These are phyloP conservation scores for Quercus phellos DNA, from an alignment of 331 rosid genomes.

Conservation along the genomic window DNA sequence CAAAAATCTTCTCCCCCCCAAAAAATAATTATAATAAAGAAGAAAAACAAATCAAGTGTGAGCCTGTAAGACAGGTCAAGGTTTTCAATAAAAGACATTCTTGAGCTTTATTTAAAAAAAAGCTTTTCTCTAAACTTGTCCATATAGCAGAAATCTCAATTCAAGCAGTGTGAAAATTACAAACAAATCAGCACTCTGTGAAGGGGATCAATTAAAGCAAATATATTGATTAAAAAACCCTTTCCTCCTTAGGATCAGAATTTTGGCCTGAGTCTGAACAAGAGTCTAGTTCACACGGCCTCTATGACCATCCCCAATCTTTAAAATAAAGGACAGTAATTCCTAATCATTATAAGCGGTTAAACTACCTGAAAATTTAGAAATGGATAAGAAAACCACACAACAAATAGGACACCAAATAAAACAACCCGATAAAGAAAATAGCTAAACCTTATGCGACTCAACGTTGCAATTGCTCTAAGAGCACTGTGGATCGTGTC, in stretches of 20 bases:
- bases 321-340: too few relatives aligned
- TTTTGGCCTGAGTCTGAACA: background rate
- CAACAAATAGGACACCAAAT: too few relatives aligned
- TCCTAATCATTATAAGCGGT: too few relatives aligned
- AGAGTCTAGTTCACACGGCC: background rate
- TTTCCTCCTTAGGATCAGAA: background rate
- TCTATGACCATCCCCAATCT: too few relatives aligned
- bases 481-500: constrained; percentile 99
- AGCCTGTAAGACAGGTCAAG: too few relatives aligned
- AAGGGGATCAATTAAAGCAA: too few relatives aligned
- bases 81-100: background rate
- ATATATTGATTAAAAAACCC: background rate
- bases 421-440: too few relatives aligned
- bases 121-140: background rate
- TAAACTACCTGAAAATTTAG: too few relatives aligned
- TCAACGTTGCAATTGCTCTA: constrained; percentile 82
- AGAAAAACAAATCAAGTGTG: too few relatives aligned
- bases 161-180: background rate
- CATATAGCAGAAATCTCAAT: background rate
- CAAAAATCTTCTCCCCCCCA: too few relatives aligned
- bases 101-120: background rate
- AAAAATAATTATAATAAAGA: too few relatives aligned
- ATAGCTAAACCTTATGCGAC: constrained; percentile 48
- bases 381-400: too few relatives aligned
- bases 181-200: background rate